Evolutionary conservation across 2,329 filamentous ascomycete genomes (phyloP), one percentile per base, ranked within the genome.

Genomic region (Claviceps arundinis): DNA sequence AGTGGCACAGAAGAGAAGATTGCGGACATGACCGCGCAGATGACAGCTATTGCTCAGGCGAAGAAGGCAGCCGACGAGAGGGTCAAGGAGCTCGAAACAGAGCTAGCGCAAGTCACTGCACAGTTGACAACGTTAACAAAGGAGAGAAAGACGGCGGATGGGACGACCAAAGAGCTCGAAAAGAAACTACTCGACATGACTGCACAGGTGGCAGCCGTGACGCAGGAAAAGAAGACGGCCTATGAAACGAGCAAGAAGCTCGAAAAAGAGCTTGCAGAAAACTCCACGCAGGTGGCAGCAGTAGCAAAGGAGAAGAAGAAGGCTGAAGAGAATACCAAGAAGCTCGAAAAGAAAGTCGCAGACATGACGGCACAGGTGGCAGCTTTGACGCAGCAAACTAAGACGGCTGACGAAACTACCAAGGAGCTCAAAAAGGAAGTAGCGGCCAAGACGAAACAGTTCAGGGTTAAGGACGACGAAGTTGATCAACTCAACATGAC

Each of bases 401-500:
- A 55, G 30, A 55, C 53, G 30, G 62, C 64, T 3, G 64, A 67
- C 42, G 61, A 63, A 6, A 57, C 58, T n/a, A 55, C 57, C 9
- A 56, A 59, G 45, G 58, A 54, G 22, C 55, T 68, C 9, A 57
- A 63, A 46, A 58, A 60, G 47, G 57, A 61, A 51, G 49, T 61
- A 38, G 54, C 56, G 9, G 58, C 56, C 19, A 72, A 72, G 47
- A 69, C 73, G 56, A 70, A 73, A 55, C 66, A 72, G 38, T 62
- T 68, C 56, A 71, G 71, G 59, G 68, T 69, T 55, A 75, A 74
- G 65, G 73, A 78, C 51, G 68, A 71, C 47, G 73, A 78, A 55
- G 60, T 77, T 38, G 75, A 78, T 49, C 65, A 67, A 51, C 67
- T 77, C 50, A 76, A 75, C 62, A 67, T 72, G 60, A 71, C 73